These are phyloP conservation scores for Monosporascus sp. DNA, from an alignment of 2,329 filamentous ascomycete species.

Conservation along the genomic window DNA sequence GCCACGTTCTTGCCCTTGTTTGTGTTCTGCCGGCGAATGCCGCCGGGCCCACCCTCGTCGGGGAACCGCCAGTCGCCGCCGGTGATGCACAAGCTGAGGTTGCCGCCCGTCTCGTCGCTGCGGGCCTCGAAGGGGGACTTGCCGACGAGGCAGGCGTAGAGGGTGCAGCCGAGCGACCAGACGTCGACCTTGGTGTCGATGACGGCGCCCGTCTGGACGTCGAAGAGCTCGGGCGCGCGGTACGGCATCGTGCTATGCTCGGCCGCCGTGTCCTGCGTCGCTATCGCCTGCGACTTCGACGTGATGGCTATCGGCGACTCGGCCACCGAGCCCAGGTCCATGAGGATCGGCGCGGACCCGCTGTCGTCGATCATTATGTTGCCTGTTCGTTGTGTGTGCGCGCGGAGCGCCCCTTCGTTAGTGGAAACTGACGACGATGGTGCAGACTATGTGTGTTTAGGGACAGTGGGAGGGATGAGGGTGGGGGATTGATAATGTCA, in stretches of 20 bases:
- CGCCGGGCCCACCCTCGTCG: slow-evolving; percentile 66
- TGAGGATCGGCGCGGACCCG: slow-evolving; percentile 82
- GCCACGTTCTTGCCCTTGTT: slow-evolving; percentile 40
- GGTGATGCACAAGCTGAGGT: slow-evolving; percentile 84
- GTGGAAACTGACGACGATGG: neutral
- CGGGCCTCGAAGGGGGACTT: slow-evolving; percentile 96
- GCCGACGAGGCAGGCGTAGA: slow-evolving; percentile 93
- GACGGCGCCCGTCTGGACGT: slow-evolving; percentile 86
- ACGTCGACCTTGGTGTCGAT: slow-evolving; percentile 98
- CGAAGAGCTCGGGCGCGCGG: slow-evolving; percentile 93
- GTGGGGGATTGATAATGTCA: neutral
- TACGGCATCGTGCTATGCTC: slow-evolving; percentile 99
- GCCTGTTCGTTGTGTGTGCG: slow-evolving; percentile 35
- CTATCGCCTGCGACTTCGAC: slow-evolving; percentile 81
- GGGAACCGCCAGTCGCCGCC: slow-evolving; percentile 97
- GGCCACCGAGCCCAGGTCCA: slow-evolving; percentile 92
- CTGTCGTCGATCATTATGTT: slow-evolving; percentile 99
- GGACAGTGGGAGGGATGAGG: neutral
- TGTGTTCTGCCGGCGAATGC: slow-evolving; percentile 1
- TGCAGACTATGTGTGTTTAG: neutral
- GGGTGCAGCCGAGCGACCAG: slow-evolving; percentile 95
- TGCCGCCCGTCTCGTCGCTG: slow-evolving; percentile 92
- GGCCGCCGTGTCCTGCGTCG: slow-evolving; percentile 88
- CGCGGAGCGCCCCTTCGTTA: neutral
- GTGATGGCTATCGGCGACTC: slow-evolving; percentile 85